Percentiles rank a stretch among this genome's conserved stretches.
Evolutionary conservation across 148 eudicot genomes (phyloP).

Genomic region (Heliosperma pusillum): DNA sequence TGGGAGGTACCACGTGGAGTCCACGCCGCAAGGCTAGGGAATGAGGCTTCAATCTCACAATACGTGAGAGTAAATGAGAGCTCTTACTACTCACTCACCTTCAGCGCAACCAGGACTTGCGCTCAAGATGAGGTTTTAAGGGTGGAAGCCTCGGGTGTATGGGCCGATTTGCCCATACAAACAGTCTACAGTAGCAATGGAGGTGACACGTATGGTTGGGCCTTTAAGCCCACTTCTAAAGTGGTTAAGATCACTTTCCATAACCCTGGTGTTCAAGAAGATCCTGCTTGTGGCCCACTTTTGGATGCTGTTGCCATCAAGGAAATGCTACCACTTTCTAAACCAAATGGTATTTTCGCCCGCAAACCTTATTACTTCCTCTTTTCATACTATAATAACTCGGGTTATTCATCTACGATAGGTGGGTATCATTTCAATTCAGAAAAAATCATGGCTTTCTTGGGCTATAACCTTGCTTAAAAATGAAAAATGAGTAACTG

Average conservation of each 20-base stretch:
- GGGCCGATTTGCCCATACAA: conserved; percentile 56
- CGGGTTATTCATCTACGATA: too few relatives aligned
- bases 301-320: conserved; percentile 73
- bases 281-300: conserved; percentile 76
- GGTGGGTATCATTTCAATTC: too few relatives aligned
- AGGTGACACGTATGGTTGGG: conserved; percentile 82
- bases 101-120: conserved; percentile 79
- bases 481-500: too few relatives aligned
- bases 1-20: conserved; percentile 52
- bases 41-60: conserved; percentile 62
- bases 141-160: conserved; percentile 35
- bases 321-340: conserved; percentile 32
- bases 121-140: conserved; percentile 76
- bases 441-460: too few relatives aligned
- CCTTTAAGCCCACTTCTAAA: conserved; percentile 42
- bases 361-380: too few relatives aligned
- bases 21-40: conserved; percentile 70
- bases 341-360: conserved; percentile 43
- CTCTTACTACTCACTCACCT: conserved; percentile 51
- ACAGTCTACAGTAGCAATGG: conserved; percentile 72
- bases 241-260: conserved; percentile 55
- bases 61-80: conserved; percentile 42
- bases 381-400: too few relatives aligned
- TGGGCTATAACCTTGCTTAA: too few relatives aligned
- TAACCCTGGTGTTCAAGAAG: conserved; percentile 69